Conservation (phyloP, 2,329 filamentous ascomycete species). For the Sarocladium strictum region DNA sequence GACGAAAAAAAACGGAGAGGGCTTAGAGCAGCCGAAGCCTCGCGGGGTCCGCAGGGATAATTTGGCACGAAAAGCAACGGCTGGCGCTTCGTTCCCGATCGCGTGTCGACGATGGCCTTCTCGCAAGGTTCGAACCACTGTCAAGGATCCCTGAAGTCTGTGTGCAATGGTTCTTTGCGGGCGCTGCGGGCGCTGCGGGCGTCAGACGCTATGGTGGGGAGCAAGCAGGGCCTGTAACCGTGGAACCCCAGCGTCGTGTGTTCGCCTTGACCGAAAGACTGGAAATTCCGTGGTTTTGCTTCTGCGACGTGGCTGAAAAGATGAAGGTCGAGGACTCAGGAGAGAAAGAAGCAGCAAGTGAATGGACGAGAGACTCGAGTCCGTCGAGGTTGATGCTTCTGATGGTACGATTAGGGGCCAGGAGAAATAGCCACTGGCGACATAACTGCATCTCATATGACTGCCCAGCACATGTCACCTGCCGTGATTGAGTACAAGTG, state of each 20-base stretch:
- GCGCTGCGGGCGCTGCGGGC: slow-evolving; percentile 2
- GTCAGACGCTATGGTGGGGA: neutral
- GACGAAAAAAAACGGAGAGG: neutral
- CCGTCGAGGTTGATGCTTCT: no score
- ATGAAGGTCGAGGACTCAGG: neutral
- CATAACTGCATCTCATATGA: no score
- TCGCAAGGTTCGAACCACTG: neutral
- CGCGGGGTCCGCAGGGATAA: slow-evolving; percentile 4
- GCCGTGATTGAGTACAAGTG: no score
- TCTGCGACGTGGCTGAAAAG: neutral
- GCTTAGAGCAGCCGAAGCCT: neutral
- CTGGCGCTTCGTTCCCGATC: neutral
- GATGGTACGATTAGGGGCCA: no score
- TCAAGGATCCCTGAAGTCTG: neutral
- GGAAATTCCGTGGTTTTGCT: neutral
- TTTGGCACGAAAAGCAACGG: neutral
- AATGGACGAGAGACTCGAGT: no score
- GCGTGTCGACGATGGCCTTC: neutral
- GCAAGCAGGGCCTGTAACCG: neutral
- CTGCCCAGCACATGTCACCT: no score
- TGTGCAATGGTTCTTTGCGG: neutral
- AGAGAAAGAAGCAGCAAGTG: neutral
- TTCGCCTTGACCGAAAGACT: neutral
- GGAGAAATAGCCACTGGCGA: no score
- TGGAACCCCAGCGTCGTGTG: no score